Base-by-base conservation (phyloP, 2,329 filamentous ascomycete species). In the Daldinia sp. region DNA sequence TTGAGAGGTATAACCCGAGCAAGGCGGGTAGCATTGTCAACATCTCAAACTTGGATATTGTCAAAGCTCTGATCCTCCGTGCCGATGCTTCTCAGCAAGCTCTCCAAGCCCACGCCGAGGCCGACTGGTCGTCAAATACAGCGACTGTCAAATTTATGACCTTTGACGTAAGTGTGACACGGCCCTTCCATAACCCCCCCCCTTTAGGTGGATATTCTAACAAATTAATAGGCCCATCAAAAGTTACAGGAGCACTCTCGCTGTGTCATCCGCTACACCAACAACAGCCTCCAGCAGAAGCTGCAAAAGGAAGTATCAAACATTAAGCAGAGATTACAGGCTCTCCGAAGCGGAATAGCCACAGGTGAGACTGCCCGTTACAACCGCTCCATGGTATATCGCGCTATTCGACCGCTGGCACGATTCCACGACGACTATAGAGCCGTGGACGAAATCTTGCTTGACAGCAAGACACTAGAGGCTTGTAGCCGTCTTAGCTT, bases 31-130 rank as follows among this genome's bases (percentile, higher is more conserved):
- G 74, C 0, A 86, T 88, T 4, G 79, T 86, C 74, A 87, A 85
- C 13, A 74, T 87, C 17, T 81, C 81, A 43, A 81, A 84, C 64
- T 86, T 61, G 15, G 52, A 88, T 68, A 77, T 87, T 23, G 80
- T 81, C 71, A 81, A 82, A 70, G 75, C 83, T 67, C 73, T 78
- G 78, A 23, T 81, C 81, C 2, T 48, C 10, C 45, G 45, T 10
- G 10, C 45, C 9, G 50, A 59, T n/a, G 63, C 52, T 19, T 13
- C 53, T n/a, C 25, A 66, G 15, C 82, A 85, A 71, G 78, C 82
- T 64, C 70, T 85, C 37, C 80, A 83, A 68, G 75, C 82, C 17
- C 81, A 83, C 68, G 82, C 79, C 43, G 80, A 78, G 29, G 82
- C 79, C 19, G 80, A 85, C 62, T 73, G 70, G 66, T 34, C 61